Percentiles rank a stretch among this genome's conserved stretches.
Conservation (phyloP, 306 rosid genomes). For the Vicia sativa region DNA sequence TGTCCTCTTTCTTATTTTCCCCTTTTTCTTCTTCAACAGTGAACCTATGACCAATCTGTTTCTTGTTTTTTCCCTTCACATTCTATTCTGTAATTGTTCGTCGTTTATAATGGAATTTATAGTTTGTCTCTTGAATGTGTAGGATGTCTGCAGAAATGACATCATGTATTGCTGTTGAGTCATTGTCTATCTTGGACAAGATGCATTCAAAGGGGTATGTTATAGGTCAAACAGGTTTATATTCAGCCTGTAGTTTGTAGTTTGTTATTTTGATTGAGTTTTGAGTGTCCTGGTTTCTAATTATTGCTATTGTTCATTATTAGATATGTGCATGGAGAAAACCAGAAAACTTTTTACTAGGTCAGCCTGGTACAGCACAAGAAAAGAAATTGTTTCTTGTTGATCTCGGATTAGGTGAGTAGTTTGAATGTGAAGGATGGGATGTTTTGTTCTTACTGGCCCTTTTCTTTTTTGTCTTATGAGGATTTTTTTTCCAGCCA, state of each 20-base stretch:
- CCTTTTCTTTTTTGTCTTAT: conserved; percentile 18
- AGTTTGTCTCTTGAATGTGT: conserved; percentile 23
- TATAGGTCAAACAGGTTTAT: not conserved
- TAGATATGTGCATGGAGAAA: conserved; percentile 99
- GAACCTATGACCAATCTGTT: not conserved
- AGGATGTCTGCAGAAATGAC: conserved; percentile 98
- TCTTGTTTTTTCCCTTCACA: conserved; percentile 24
- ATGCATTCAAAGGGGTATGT: conserved; percentile 92
- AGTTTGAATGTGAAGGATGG: conserved; percentile 27
- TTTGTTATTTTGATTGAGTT: not conserved
- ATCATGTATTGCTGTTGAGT: conserved; percentile 93
- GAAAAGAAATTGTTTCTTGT: conserved; percentile 95
- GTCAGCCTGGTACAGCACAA: conserved; percentile 88
- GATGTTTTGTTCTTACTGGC: conserved; percentile 5
- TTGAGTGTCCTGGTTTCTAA: conserved; percentile 13
- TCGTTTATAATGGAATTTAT: conserved; percentile 1
- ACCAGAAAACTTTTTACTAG: conserved; percentile 93
- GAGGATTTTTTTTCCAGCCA: conserved; percentile 57
- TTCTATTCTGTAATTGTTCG: not conserved
- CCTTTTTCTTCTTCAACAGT: conserved; percentile 6
- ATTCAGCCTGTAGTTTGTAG: not conserved
- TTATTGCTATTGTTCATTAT: conserved; percentile 28
- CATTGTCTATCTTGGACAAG: conserved; percentile 89
- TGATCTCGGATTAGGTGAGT: conserved; percentile 92
- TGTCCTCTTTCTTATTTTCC: not conserved